Base-by-base conservation (phyloP, 345 rosid genomes). In the Melastoma malabathricum region DNA sequence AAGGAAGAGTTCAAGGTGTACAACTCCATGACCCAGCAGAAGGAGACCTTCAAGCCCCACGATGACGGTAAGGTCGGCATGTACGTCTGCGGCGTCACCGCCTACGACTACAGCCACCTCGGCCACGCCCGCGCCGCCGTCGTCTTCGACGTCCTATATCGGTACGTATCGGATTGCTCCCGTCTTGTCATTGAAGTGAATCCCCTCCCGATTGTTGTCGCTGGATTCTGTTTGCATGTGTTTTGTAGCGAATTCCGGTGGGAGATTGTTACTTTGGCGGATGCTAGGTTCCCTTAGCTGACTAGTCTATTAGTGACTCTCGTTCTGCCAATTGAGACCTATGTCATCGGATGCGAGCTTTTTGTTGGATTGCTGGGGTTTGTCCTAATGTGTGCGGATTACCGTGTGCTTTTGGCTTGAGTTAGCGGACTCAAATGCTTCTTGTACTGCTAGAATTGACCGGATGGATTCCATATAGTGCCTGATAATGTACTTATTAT, bases 101-200 rank as follows among this genome's bases (percentile, higher is more conserved):
- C 98, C 25, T 90, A 86, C 57, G 92, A 82, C 57, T 69, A 72
- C 75, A 86, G 98, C 72, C 98, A 83, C 65, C 69, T 90, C 29
- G 96, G 89, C 34, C 98, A 84, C 55, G 98, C 87, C 43, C 89
- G 96, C 22, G 92, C 96, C 27, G 96, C 92, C 18, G 80, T 86
- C 44, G 57, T 81, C 50, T 90, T 90, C 18, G 96, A 90, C 56
- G 67, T 90, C 13, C 82, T 86, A 29, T 82, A 68, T 78, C 80
- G 96, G 96, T 83, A 6, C 9, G 12, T 43, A 4, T 9, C 10
- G 4, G 16, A 6, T 38, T 46, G 1, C 38, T 55, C 18, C 16
- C 4, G 25, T 18, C 0, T 13, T 19, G 14, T 29, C 9, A 20
- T 44, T 23, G 14, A 18, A 38, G 27, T 39, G 17, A 10, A 54